phyloP scores from a whole-genome alignment of 2,329 filamentous ascomycete genomes.

The Fusarium sulawesiense region DNA sequence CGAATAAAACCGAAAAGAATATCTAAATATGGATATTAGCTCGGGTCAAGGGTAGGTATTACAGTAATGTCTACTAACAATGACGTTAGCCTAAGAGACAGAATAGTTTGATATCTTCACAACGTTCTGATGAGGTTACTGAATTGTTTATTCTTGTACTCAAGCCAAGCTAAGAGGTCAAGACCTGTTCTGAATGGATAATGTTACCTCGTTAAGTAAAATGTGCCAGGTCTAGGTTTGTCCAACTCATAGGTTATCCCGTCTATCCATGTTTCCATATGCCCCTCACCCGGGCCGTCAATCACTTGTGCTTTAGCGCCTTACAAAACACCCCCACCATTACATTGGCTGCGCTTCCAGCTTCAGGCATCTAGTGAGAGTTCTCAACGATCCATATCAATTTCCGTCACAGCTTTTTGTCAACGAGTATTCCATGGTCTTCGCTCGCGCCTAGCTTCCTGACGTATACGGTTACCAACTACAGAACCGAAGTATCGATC shows the following conservation, averaged over 20 bases:
- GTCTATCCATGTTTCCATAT: background rate
- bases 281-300: slow-evolving; percentile 32
- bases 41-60: background rate
- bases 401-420: background rate
- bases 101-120: background rate
- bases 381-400: slow-evolving; percentile 1
- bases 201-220: background rate
- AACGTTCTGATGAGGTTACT: background rate
- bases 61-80: background rate
- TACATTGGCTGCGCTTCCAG: slow-evolving; percentile 1
- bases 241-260: background rate
- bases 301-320: slow-evolving; percentile 29
- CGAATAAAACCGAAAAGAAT: background rate
- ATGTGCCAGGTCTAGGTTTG: background rate
- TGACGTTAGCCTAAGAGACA: background rate
- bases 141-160: background rate
- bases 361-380: slow-evolving; percentile 7
- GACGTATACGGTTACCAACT: background rate
- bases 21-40: background rate
- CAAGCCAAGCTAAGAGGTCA: background rate
- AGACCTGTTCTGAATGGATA: background rate
- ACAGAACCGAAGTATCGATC: background rate
- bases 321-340: slow-evolving; percentile 22
- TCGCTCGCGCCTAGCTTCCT: background rate
- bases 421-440: background rate